Percentiles rank a stretch among this genome's conserved stretches.
Conservation (phyloP, 169 alveolate species). For the Babesia ovis region DNA sequence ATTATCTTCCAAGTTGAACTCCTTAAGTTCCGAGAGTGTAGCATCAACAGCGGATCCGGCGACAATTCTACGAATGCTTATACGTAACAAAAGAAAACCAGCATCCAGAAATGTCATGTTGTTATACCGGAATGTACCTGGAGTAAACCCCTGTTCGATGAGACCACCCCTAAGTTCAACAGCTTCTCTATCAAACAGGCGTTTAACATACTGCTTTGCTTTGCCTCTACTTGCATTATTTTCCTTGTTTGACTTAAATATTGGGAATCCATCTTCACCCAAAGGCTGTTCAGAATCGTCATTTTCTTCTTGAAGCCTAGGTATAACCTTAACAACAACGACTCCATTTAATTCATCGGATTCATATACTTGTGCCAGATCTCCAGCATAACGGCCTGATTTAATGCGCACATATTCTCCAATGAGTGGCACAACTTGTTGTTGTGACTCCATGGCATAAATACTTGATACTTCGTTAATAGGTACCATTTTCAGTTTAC, state of each 20-base stretch:
- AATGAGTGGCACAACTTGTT: conserved; percentile 67
- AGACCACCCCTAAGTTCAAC: conserved; percentile 82
- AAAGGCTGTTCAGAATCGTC: background rate
- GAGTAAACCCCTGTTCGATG: conserved; percentile 80
- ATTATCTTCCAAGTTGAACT: conserved; percentile 74
- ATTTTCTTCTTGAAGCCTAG: conserved; percentile 72
- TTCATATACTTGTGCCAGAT: conserved; percentile 82
- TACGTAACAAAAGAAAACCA: conserved; percentile 78
- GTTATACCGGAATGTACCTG: conserved; percentile 83
- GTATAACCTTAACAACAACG: conserved; percentile 80
- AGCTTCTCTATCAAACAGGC: conserved; percentile 79
- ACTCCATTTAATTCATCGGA: conserved; percentile 78
- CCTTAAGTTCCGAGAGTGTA: conserved; percentile 78
- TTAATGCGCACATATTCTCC: conserved; percentile 83
- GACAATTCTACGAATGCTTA: conserved; percentile 73
- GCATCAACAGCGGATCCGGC: conserved; percentile 77
- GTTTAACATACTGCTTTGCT: conserved; percentile 18
- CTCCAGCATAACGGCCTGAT: conserved; percentile 81
- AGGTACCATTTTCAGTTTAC: conserved; percentile 80
- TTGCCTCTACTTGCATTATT: background rate
- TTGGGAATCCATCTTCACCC: conserved; percentile 7
- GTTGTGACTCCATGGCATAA: conserved; percentile 76
- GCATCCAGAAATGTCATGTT: conserved; percentile 81
- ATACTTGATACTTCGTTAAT: conserved; percentile 81
- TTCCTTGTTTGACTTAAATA: background rate